A percentile compares a stretch with the other conserved stretches of the same genome.
These are phyloP conservation scores for Furcasterigmium furcatum DNA, from an alignment of 2,329 filamentous ascomycete genomes.

Conservation along the genomic window DNA sequence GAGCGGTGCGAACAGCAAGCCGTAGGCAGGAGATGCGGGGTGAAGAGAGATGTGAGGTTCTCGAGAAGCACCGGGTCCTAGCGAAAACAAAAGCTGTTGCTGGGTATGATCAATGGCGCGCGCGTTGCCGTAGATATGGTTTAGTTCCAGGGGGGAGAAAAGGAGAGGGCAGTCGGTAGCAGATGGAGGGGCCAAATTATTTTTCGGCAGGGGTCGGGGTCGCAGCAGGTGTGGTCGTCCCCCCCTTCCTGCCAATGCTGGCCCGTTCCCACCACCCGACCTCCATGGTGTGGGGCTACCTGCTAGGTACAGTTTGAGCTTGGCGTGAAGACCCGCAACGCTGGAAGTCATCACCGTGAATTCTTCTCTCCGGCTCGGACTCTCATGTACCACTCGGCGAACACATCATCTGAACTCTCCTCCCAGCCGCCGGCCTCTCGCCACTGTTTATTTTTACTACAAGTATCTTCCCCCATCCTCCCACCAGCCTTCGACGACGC, in stretches of 20 bases:
- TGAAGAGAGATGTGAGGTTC: conserved; percentile 4
- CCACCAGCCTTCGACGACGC: too few species aligned
- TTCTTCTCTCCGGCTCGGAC: too few species aligned
- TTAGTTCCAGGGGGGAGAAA: conserved; percentile 9
- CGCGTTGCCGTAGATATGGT: conserved; percentile 13
- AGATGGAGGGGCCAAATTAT: conserved; percentile 37
- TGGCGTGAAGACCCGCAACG: neutral
- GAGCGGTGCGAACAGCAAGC: conserved; percentile 1
- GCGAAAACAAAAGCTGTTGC: neutral
- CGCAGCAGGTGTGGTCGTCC: neutral
- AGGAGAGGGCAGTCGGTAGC: conserved; percentile 7
- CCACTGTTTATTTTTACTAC: too few species aligned
- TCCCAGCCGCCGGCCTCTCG: too few species aligned
- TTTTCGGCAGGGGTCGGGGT: conserved; percentile 14
- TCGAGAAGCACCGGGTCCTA: conserved; percentile 1
- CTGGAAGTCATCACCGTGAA: too few species aligned
- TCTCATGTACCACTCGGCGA: too few species aligned
- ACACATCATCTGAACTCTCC: too few species aligned
- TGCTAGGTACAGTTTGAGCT: neutral
- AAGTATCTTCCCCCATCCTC: too few species aligned
- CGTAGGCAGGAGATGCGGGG: neutral
- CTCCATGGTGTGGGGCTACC: neutral
- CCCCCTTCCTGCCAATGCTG: too few species aligned
- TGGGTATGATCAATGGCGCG: conserved; percentile 3
- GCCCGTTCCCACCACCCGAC: too few species aligned